Percentiles rank a stretch among this genome's conserved stretches.
Evolutionary conservation across 176 grass and related monocot species (phyloP).

Genomic region (Carex scoparia): DNA sequence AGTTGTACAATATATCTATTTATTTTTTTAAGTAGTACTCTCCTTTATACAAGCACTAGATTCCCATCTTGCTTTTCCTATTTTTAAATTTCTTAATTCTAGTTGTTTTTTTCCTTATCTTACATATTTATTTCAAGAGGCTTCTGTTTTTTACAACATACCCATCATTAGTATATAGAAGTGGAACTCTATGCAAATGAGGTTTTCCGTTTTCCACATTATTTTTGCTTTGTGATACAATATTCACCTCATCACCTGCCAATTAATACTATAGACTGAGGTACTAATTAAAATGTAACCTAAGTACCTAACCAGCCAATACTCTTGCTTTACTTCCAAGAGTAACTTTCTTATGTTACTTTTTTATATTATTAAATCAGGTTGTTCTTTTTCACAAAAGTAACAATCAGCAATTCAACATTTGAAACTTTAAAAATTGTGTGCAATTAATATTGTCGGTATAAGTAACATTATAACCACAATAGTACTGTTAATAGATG

Average conservation of each 20-base stretch:
- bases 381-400: background rate
- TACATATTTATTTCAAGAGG: background rate
- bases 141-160: background rate
- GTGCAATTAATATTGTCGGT: background rate
- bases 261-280: background rate
- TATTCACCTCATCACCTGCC: background rate
- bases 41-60: constrained; percentile 1
- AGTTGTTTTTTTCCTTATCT: background rate
- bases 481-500: background rate
- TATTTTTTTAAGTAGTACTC: background rate
- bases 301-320: background rate
- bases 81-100: background rate
- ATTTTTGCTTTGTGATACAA: background rate
- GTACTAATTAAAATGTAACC: background rate
- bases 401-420: background rate
- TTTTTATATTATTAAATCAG: background rate
- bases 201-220: background rate
- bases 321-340: background rate
- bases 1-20: background rate
- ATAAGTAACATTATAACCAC: background rate
- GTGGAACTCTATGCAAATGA: background rate
- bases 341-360: background rate
- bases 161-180: background rate
- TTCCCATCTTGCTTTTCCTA: background rate
- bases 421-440: background rate